Base-by-base conservation (phyloP, 2,329 filamentous ascomycete species). In the Pseudogymnoascus sp. region DNA sequence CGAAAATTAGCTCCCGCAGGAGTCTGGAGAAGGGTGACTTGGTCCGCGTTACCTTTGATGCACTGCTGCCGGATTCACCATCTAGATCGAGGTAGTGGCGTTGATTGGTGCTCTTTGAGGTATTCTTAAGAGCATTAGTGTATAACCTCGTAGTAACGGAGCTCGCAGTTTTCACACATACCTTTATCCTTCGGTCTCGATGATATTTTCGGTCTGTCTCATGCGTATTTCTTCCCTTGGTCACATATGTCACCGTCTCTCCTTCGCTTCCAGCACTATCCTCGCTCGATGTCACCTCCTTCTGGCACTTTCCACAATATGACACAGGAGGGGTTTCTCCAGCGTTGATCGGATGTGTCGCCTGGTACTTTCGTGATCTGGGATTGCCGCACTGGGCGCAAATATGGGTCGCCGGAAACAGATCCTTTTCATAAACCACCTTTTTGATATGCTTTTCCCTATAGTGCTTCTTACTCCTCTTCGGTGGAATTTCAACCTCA, bases 111-210 rank as follows among this genome's bases (percentile, higher is more conserved):
- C 14, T 31, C 34, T 61, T 61, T 8, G n/a, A 39, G 8, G 7
- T 25, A 23, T 61, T 61, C 60, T 31, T 39, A 19, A 41, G 8
- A 19, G 21, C 2, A 25, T 43, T 14, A 61, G n/a, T n/a, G 19
- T 19, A 3, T 39, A 61, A 41, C 23, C 19, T 23, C 4, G 6
- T 14, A 41, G 16, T 11, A 23, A 39, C n/a, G 10, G 57, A 61
- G 11, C 28, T 14, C 8, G 7, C n/a, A 1, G 48, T 21, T 23
- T 57, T 8, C 31, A 61, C 21, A 41, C 60, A 11, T 39, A 61
- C 60, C 60, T 61, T 61, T 31, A 57, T 19, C 51, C 51, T 34
- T 61, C 60, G 19, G 60, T 41, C 60, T 61, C 13, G 60, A 41
- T 61, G 31, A 43, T 61, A 39, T 14, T 61, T 43, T 61, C 34